Conservation (phyloP, 441 rosid species). For the Adansonia gregorii region DNA sequence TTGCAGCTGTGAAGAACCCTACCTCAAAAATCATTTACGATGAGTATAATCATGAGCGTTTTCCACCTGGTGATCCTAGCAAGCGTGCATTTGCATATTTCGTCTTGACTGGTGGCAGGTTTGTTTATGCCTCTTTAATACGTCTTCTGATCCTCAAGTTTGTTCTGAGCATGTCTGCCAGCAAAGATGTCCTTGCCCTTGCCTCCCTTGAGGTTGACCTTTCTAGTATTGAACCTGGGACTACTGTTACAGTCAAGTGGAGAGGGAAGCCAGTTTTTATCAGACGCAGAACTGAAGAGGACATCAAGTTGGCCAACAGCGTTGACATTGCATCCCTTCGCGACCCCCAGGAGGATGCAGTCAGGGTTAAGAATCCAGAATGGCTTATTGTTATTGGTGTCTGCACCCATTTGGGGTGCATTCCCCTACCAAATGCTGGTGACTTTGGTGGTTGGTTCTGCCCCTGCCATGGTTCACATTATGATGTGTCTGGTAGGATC, state of each 20-base stretch:
- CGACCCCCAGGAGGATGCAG: slow-evolving; percentile 83
- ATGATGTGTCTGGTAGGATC: slow-evolving; percentile 86
- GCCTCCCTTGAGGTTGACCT: slow-evolving; percentile 96
- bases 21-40: slow-evolving; percentile 81
- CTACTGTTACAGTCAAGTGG: slow-evolving; percentile 97
- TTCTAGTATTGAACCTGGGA: slow-evolving; percentile 83
- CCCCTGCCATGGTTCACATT: slow-evolving; percentile 97
- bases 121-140: slow-evolving; percentile 82
- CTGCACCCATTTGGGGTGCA: slow-evolving; percentile 69
- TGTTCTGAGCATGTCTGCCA: slow-evolving; percentile 94
- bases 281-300: slow-evolving; percentile 87
- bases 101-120: slow-evolving; percentile 88
- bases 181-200: slow-evolving; percentile 93
- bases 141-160: slow-evolving; percentile 89
- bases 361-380: slow-evolving; percentile 90
- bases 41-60: slow-evolving; percentile 82
- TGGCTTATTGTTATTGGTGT: slow-evolving; percentile 94
- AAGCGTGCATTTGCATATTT: slow-evolving; percentile 97
- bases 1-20: slow-evolving; percentile 79
- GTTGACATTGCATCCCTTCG: slow-evolving; percentile 86
- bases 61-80: slow-evolving; percentile 96
- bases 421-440: slow-evolving; percentile 78
- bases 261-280: slow-evolving; percentile 97
- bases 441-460: slow-evolving; percentile 98
- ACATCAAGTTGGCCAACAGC: slow-evolving; percentile 79